Conservation (phyloP, 495 filamentous ascomycete species). For the Paragyromitra xinjiangensis region DNA sequence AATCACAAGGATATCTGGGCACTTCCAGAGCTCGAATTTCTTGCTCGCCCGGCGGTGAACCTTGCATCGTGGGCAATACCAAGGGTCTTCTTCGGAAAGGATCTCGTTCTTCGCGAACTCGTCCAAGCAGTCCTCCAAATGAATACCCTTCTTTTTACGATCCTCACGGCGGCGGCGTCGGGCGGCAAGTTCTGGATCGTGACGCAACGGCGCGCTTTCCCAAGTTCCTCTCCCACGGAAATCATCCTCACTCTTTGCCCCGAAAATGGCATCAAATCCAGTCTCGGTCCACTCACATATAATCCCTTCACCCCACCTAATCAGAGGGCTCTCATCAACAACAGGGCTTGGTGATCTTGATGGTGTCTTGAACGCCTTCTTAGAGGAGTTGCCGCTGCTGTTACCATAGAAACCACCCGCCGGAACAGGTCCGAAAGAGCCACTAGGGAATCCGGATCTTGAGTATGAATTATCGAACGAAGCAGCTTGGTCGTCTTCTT, state of each 20-base stretch:
- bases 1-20: conserved; percentile 90
- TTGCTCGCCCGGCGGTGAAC: conserved; percentile 90
- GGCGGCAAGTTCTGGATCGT: conserved; percentile 73
- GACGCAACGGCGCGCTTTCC: conserved; percentile 65
- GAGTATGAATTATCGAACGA: conserved; percentile 24
- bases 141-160: conserved; percentile 76
- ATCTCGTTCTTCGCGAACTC: conserved; percentile 95
- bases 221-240: conserved; percentile 62
- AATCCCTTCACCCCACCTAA: conserved; percentile 80
- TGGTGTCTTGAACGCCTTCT: conserved; percentile 48
- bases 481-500: conserved; percentile 53
- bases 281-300: conserved; percentile 81
- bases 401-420: conserved; percentile 44
- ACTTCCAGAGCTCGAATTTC: conserved; percentile 96
- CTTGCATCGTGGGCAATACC: conserved; percentile 96
- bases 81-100: conserved; percentile 90
- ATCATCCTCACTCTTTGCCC: conserved; percentile 61
- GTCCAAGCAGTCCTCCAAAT: conserved; percentile 87
- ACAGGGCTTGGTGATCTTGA: conserved; percentile 44
- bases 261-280: conserved; percentile 75
- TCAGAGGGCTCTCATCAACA: conserved; percentile 68
- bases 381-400: conserved; percentile 48
- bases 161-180: conserved; percentile 67
- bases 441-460: background rate
- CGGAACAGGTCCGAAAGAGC: conserved; percentile 34